phyloP scores from a whole-genome alignment of 225 moss, liverwort and hornwort genomes.

The Sphagnum contortum region DNA sequence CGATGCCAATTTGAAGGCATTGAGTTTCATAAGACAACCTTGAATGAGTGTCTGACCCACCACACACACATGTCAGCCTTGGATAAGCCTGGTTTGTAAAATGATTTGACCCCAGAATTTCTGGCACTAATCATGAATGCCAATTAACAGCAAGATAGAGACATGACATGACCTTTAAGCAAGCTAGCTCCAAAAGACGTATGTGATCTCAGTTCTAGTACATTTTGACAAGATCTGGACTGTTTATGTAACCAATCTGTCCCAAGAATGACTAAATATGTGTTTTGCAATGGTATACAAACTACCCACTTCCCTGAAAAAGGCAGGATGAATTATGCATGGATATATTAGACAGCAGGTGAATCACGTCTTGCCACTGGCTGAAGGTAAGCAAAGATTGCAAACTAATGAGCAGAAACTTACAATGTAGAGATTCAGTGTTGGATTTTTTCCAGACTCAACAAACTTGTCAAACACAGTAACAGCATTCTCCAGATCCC shows the following conservation, averaged over 20 bases:
- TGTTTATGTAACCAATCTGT: too few species aligned
- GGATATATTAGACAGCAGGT: background rate
- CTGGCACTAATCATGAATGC: background rate
- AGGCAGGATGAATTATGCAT: background rate
- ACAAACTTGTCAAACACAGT: slow-evolving; percentile 33
- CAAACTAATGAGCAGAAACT: background rate
- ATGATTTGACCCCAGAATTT: background rate
- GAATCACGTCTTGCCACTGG: background rate
- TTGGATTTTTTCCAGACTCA: slow-evolving; percentile 48
- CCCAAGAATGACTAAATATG: too few species aligned
- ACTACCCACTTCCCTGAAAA: background rate
- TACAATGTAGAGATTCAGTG: slow-evolving; percentile 56
- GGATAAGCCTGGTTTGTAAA: background rate
- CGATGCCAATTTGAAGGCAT: slow-evolving; percentile 24
- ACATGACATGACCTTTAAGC: background rate
- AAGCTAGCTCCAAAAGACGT: background rate
- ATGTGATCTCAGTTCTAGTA: background rate
- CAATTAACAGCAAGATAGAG: background rate
- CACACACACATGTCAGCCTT: background rate
- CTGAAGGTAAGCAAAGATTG: background rate
- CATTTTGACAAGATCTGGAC: too few species aligned
- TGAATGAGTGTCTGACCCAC: slow-evolving; percentile 48
- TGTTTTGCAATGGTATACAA: background rate
- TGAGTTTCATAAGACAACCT: slow-evolving; percentile 33
- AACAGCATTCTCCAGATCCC: slow-evolving; percentile 47